Percentiles rank a stretch among this genome's conserved stretches.
phyloP scores from a whole-genome alignment of 306 rosid genomes.

The Mimosa pudica region DNA sequence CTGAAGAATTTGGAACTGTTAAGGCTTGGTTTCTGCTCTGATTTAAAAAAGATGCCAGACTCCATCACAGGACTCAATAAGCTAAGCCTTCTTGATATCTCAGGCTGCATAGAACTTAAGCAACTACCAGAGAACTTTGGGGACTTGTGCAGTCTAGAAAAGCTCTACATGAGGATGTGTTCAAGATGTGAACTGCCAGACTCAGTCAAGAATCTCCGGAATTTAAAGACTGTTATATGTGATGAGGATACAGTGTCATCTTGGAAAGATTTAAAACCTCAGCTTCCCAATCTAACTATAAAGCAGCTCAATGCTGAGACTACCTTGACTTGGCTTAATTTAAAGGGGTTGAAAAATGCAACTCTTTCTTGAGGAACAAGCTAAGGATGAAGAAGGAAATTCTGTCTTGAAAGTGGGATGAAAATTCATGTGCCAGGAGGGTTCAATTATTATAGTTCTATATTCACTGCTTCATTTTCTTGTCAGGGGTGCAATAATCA shows the following conservation, averaged over 20 bases:
- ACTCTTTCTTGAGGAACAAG: neutral
- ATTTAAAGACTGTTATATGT: slow-evolving; percentile 18
- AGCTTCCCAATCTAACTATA: slow-evolving; percentile 29
- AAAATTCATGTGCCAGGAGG: neutral
- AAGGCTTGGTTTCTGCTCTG: neutral
- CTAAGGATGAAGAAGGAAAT: neutral
- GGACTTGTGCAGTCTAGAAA: neutral
- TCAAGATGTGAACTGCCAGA: neutral
- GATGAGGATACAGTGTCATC: slow-evolving; percentile 42
- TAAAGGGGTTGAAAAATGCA: neutral
- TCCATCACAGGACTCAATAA: neutral
- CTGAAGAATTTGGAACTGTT: neutral
- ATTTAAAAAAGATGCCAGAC: neutral
- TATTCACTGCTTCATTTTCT: neutral
- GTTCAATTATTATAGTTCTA: neutral
- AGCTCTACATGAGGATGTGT: neutral
- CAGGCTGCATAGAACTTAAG: neutral
- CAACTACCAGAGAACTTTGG: neutral
- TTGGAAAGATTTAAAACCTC: slow-evolving; percentile 26
- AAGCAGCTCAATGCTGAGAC: slow-evolving; percentile 16
- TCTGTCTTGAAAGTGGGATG: neutral
- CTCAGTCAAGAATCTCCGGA: neutral
- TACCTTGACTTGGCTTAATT: slow-evolving; percentile 34
- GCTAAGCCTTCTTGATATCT: neutral
- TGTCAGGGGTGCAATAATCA: neutral